phyloP scores from a whole-genome alignment of 2,329 filamentous ascomycete species.

The Diplodia seriata region DNA sequence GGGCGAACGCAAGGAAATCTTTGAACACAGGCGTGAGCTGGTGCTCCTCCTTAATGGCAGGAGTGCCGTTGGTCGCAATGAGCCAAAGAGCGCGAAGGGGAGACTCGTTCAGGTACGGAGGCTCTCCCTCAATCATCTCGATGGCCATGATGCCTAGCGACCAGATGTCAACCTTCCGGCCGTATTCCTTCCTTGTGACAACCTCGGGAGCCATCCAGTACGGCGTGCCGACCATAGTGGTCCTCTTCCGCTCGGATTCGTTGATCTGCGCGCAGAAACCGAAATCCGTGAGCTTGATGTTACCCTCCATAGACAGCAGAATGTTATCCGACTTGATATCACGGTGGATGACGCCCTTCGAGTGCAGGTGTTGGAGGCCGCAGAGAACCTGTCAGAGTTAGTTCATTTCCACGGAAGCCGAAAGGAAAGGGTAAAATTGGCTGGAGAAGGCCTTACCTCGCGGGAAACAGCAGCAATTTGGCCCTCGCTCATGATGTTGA shows the following conservation, averaged over 20 bases:
- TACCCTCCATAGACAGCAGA: slow-evolving; percentile 87
- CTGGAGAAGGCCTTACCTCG: slow-evolving; percentile 60
- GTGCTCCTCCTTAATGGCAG: slow-evolving; percentile 91
- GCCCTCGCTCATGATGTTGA: slow-evolving; percentile 98
- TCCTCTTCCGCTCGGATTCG: slow-evolving; percentile 87
- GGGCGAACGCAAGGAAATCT: slow-evolving; percentile 89
- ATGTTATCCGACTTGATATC: slow-evolving; percentile 99
- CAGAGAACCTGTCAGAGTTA: slow-evolving; percentile 41
- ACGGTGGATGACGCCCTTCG: slow-evolving; percentile 96
- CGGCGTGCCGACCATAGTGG: slow-evolving; percentile 97
- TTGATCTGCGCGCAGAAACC: slow-evolving; percentile 99
- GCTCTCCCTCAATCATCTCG: slow-evolving; percentile 99
- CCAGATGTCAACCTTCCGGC: slow-evolving; percentile 98
- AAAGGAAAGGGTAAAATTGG: neutral
- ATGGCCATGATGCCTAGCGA: slow-evolving; percentile 99
- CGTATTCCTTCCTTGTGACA: slow-evolving; percentile 96
- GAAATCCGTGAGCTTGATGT: slow-evolving; percentile 98
- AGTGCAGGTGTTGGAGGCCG: slow-evolving; percentile 93
- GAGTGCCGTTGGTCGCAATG: slow-evolving; percentile 96
- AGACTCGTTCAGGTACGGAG: slow-evolving; percentile 94
- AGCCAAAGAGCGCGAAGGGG: slow-evolving; percentile 91
- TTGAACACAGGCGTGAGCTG: slow-evolving; percentile 81
- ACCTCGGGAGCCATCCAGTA: slow-evolving; percentile 99
- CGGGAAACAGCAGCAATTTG: slow-evolving; percentile 96
- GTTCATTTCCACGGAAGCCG: slow-evolving; percentile 36